Percentiles rank a stretch among this genome's conserved stretches.
Evolutionary conservation across 257 asterid species (phyloP).

Genomic region (Voacanga thouarsii): DNA sequence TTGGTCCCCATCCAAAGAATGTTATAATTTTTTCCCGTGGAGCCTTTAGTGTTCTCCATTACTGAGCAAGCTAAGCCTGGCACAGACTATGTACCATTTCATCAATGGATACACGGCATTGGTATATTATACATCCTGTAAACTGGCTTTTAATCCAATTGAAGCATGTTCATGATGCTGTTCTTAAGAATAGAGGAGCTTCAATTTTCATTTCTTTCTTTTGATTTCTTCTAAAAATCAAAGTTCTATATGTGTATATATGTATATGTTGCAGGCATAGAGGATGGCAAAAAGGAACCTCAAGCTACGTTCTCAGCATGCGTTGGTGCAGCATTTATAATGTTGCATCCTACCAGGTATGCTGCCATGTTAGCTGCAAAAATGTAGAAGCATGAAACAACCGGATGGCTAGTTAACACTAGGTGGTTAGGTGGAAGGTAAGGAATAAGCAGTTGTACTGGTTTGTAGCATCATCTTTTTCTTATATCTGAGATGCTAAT

Average conservation of each 20-base stretch:
- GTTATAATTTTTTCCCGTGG: constrained; percentile 79
- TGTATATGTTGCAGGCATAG: constrained; percentile 75
- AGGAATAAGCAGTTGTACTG: background rate
- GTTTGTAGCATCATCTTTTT: background rate
- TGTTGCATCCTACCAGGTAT: constrained; percentile 78
- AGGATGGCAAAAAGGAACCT: constrained; percentile 80
- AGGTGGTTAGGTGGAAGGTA: constrained; percentile 93
- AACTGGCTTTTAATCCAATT: background rate
- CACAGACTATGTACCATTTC: constrained; percentile 84
- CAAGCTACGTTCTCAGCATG: constrained; percentile 85
- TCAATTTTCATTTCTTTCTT: background rate
- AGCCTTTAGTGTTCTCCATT: constrained; percentile 90
- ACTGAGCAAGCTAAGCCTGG: constrained; percentile 69
- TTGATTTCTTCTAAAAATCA: background rate
- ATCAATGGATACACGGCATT: constrained; percentile 81
- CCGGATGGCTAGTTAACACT: constrained; percentile 86
- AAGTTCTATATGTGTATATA: background rate
- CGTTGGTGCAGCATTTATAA: constrained; percentile 80
- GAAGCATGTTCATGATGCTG: background rate
- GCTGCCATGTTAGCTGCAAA: constrained; percentile 79
- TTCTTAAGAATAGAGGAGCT: background rate
- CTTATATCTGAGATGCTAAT: background rate
- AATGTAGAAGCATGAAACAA: constrained; percentile 72
- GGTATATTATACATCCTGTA: constrained; percentile 29
- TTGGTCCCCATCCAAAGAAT: constrained; percentile 87